These are phyloP conservation scores for Aquilaria agallochum DNA, from an alignment of 441 rosid genomes.

Conservation along the genomic window DNA sequence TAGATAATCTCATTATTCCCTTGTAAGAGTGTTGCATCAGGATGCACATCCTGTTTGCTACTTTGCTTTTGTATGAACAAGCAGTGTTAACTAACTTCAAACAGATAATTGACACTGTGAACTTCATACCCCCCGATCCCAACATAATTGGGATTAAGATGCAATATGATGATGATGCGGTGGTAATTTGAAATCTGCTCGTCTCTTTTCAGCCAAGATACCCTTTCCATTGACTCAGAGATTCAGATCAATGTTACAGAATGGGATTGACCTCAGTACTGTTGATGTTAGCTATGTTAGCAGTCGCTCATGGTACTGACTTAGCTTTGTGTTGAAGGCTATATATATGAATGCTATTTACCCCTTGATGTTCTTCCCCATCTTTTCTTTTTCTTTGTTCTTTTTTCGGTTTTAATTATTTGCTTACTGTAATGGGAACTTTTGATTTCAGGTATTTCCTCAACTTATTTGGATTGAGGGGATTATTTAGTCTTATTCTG, in stretches of 20 bases:
- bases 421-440: constrained; percentile 6
- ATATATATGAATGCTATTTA: neutral
- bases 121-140: neutral
- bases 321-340: constrained; percentile 4
- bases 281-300: constrained; percentile 99
- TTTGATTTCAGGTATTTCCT: constrained; percentile 77
- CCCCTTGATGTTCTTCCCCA: constrained; percentile 3
- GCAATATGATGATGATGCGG: constrained; percentile 1
- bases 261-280: constrained; percentile 97
- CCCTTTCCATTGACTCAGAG: constrained; percentile 97
- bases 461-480: constrained; percentile 95
- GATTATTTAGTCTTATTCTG: constrained; percentile 89
- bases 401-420: constrained; percentile 17
- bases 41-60: too few species aligned
- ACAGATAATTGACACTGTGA: too few species aligned
- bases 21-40: too few species aligned
- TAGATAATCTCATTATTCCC: too few species aligned
- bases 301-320: constrained; percentile 89
- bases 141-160: neutral
- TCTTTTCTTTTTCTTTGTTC: constrained; percentile 10
- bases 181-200: constrained; percentile 17
- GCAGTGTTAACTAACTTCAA: too few species aligned
- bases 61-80: too few species aligned
- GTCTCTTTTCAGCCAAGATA: constrained; percentile 66
- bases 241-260: constrained; percentile 97